Percentiles rank a stretch among this genome's conserved stretches.
Evolutionary conservation across 1,139 yeast genomes (phyloP).

Genomic region (Geotrichum carabidarum): DNA sequence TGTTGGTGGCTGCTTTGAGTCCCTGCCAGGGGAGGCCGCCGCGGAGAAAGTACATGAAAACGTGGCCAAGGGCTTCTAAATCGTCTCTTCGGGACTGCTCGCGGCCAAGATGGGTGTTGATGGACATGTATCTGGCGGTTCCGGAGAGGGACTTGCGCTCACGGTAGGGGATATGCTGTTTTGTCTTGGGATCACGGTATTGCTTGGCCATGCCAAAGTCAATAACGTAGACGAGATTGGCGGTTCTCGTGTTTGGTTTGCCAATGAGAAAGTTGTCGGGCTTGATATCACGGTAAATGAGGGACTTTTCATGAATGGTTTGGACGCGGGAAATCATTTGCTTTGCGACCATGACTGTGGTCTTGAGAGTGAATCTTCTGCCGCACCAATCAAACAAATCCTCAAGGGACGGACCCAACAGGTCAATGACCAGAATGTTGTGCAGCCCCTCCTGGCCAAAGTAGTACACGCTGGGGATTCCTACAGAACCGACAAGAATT

Average conservation of each 20-base stretch:
- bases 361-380: constrained; percentile 76
- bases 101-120: constrained; percentile 93
- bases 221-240: constrained; percentile 50
- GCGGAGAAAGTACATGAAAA: constrained; percentile 83
- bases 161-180: constrained; percentile 92
- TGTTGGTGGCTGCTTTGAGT: constrained; percentile 94
- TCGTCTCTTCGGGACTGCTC: constrained; percentile 96
- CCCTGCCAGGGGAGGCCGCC: constrained; percentile 99
- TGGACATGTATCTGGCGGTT: constrained; percentile 96
- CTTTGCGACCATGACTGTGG: constrained; percentile 84
- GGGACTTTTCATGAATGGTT: constrained; percentile 81
- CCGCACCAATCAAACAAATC: constrained; percentile 99
- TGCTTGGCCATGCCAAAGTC: constrained; percentile 97
- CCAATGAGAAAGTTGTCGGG: constrained; percentile 93
- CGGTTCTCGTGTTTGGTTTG: constrained; percentile 48
- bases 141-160: constrained; percentile 93
- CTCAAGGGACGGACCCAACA: constrained; percentile 91
- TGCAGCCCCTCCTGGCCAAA: constrained; percentile 98
- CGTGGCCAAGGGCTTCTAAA: constrained; percentile 92
- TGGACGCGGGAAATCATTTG: constrained; percentile 88
- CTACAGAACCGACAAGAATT: constrained; percentile 71
- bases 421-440: constrained; percentile 85
- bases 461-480: constrained; percentile 92
- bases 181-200: constrained; percentile 90
- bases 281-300: constrained; percentile 90